Base-by-base conservation (phyloP, 2,329 filamentous ascomycete genomes). In the Alternaria longipes region DNA sequence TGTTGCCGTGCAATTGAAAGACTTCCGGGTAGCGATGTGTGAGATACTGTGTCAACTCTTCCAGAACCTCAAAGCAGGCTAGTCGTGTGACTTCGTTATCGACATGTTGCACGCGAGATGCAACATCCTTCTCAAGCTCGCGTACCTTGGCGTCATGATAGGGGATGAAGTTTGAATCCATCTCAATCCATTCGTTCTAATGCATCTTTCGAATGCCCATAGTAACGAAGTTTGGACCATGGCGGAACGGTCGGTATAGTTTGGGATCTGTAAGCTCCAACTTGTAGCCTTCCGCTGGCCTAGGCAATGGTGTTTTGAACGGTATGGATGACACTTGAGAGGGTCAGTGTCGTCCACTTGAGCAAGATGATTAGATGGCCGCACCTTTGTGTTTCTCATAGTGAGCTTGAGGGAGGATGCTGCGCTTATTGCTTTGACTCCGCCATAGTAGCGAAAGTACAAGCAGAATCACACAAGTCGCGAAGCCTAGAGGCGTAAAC, bases 121-220 rank as follows among this genome's bases (percentile, higher is more conserved):
- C 18, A 8, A 38, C 18, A 12, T 40, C 32, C 9, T 44, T 57
- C 14, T 57, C 34, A 5, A 41, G 8, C n/a, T 50, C 40, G 16
- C 54, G 14, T 24, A 50, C 34, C 41, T 58, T 40, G 28, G 22
- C 54, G 2, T 61, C 40, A 7, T 56, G 54, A 4, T 56, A 50
- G 32, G 45, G 45, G 9, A 42, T 36, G 6, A 34, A 51, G n/a
- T 56, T 56, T 18, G 45, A 56, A 18, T 56, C 36, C 45, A 56
- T 56, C 12, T 55, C 53, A 30, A 55, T 55, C 53, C 53, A 55
- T 14, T 55, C 32, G 26, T 55, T n/a, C 53, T 32, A 55, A 24
- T 55, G 34, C 53, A 55, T 49, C 16, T 51, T 56, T 8, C 45
- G 18, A 18, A 50, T 56, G 3, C 45, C 28, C 36, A 51, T 51